Conservation (phyloP, 192 early-diverging fungal species). For the Coemansia sp. region DNA sequence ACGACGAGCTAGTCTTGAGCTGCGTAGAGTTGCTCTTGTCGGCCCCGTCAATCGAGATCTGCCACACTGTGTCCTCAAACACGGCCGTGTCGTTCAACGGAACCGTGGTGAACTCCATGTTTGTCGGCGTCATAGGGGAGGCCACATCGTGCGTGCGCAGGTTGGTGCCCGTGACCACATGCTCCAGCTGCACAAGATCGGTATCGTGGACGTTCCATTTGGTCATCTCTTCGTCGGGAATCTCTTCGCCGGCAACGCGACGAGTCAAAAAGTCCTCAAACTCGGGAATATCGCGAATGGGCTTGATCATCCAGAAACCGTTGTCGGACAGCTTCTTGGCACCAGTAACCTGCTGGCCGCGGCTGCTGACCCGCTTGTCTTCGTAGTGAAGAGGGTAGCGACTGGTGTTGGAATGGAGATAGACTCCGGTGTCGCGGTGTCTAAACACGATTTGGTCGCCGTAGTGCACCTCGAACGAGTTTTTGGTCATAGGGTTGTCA, state of each 20-base stretch:
- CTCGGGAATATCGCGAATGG: constrained; percentile 21
- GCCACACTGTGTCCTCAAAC: constrained; percentile 59
- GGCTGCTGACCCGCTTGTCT: constrained; percentile 83
- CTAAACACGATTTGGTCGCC: constrained; percentile 76
- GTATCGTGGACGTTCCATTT: constrained; percentile 59
- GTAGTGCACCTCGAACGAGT: constrained; percentile 74
- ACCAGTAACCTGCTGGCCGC: constrained; percentile 83
- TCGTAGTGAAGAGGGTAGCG: constrained; percentile 90
- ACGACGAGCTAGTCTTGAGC: constrained; percentile 44
- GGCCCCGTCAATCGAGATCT: constrained; percentile 60
- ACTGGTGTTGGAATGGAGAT: constrained; percentile 77
- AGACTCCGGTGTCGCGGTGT: constrained; percentile 74
- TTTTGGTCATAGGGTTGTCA: constrained; percentile 73
- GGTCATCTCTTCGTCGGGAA: constrained; percentile 40
- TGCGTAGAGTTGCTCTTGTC: constrained; percentile 12
- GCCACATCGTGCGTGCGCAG: constrained; percentile 82
- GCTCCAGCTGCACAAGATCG: constrained; percentile 66
- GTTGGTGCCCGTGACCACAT: constrained; percentile 58
- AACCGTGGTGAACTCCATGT: constrained; percentile 81
- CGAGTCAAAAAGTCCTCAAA: constrained; percentile 30
- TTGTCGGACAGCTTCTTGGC: constrained; percentile 64
- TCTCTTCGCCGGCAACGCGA: constrained; percentile 29
- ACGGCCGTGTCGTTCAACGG: constrained; percentile 34
- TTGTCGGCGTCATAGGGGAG: constrained; percentile 69
- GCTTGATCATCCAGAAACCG: constrained; percentile 69